These are phyloP conservation scores for Microthlaspi erraticum DNA, from an alignment of 345 rosid genomes.

Conservation along the genomic window DNA sequence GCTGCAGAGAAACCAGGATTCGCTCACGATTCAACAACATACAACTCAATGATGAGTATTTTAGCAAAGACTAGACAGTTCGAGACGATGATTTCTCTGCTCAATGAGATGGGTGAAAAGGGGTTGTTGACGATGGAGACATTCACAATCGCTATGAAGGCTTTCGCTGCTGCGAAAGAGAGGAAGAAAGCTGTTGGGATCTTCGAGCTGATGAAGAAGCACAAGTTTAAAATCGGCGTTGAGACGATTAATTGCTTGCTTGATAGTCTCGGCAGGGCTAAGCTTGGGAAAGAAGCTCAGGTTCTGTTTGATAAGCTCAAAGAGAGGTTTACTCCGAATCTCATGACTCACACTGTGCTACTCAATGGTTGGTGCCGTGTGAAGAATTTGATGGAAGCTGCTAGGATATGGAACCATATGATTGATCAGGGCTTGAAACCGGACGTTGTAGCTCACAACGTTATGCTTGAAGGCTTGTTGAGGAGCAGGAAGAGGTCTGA, in stretches of 20 bases:
- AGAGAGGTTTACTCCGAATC: constrained; percentile 72
- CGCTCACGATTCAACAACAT: constrained; percentile 75
- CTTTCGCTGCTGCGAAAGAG: constrained; percentile 90
- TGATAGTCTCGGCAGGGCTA: constrained; percentile 77
- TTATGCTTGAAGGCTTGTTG: constrained; percentile 83
- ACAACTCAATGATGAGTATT: constrained; percentile 71
- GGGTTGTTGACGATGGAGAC: constrained; percentile 72
- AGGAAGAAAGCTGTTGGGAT: constrained; percentile 87
- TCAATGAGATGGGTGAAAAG: constrained; percentile 84
- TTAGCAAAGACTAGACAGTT: constrained; percentile 83
- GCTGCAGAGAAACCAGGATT: constrained; percentile 66
- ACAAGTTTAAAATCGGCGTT: constrained; percentile 66
- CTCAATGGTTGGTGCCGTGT: constrained; percentile 83
- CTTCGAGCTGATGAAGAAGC: constrained; percentile 90
- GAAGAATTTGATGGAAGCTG: constrained; percentile 90
- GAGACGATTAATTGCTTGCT: constrained; percentile 77
- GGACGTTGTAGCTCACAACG: constrained; percentile 69
- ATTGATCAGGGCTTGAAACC: constrained; percentile 80
- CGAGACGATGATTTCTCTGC: constrained; percentile 83
- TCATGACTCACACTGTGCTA: constrained; percentile 76
- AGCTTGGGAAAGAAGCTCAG: constrained; percentile 89
- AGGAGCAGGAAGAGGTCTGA: constrained; percentile 70
- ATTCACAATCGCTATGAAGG: constrained; percentile 70
- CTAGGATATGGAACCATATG: constrained; percentile 88
- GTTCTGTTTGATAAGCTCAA: constrained; percentile 67